Evolutionary conservation across 768 basidiomycete genomes (phyloP).

Genomic region (Naematelia encephala): DNA sequence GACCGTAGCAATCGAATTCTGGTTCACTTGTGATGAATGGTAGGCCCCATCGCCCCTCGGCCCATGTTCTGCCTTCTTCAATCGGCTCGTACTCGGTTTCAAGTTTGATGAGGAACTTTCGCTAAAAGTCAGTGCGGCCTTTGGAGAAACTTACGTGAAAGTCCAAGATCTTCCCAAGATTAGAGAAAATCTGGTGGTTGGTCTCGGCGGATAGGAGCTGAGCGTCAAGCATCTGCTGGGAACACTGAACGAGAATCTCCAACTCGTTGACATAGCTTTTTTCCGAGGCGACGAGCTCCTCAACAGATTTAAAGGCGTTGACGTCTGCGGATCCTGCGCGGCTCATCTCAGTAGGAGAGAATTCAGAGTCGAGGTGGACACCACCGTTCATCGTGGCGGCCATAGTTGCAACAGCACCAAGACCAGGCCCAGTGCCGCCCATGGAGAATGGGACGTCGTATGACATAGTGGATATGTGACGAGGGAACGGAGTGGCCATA

Average conservation of each 20-base stretch:
- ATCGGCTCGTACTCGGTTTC: constrained; percentile 51
- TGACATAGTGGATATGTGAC: constrained; percentile 13
- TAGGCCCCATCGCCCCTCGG: constrained; percentile 48
- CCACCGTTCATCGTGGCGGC: constrained; percentile 45
- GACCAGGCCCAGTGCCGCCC: constrained; percentile 35
- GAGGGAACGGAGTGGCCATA: constrained; percentile 51
- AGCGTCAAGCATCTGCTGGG: constrained; percentile 72
- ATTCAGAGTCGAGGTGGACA: constrained; percentile 24
- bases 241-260: constrained; percentile 94
- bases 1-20: constrained; percentile 92
- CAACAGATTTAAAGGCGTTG: constrained; percentile 53
- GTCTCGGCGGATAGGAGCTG: constrained; percentile 90
- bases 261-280: constrained; percentile 95
- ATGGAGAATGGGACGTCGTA: constrained; percentile 39
- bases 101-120: constrained; percentile 49
- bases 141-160: constrained; percentile 60
- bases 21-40: constrained; percentile 67
- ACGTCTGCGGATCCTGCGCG: constrained; percentile 27
- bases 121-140: constrained; percentile 34
- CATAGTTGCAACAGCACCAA: constrained; percentile 35
- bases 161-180: constrained; percentile 89
- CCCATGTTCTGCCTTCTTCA: constrained; percentile 45
- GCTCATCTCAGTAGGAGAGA: constrained; percentile 15
- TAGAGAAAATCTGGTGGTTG: constrained; percentile 91
- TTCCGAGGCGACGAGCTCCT: constrained; percentile 91